phyloP scores from a whole-genome alignment of 768 basidiomycete species.

The Porpolomopsis calyptriformis region DNA sequence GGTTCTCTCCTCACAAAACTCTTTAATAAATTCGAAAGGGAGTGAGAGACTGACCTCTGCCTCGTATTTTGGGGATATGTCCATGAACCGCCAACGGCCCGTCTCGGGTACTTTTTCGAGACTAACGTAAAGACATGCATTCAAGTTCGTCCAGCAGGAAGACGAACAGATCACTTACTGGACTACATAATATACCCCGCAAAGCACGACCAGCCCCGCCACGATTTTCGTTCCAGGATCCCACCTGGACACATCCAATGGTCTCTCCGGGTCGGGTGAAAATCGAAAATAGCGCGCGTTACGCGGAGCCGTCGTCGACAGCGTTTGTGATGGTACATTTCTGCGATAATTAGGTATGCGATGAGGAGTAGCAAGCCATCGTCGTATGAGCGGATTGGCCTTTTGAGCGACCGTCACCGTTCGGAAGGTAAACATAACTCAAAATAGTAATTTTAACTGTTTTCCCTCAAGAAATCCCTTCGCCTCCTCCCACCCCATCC shows the following conservation, averaged over 20 bases:
- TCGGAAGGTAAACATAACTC: no score
- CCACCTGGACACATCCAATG: slow-evolving; percentile 3
- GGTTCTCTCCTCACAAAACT: neutral
- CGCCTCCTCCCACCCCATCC: slow-evolving; percentile 62
- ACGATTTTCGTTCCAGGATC: neutral
- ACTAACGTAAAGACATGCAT: no score
- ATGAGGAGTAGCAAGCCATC: no score
- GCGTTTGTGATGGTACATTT: neutral
- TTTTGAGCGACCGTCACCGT: no score
- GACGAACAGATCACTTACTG: slow-evolving; percentile 21
- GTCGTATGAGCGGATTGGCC: no score
- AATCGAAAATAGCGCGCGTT: neutral
- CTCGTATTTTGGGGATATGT: slow-evolving; percentile 50
- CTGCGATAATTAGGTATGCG: neutral
- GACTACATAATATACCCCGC: slow-evolving; percentile 21
- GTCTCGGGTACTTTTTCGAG: slow-evolving; percentile 81
- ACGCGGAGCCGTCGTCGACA: neutral
- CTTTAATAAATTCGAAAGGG: neutral
- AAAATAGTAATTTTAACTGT: no score
- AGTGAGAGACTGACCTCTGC: slow-evolving; percentile 29
- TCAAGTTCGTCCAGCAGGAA: no score
- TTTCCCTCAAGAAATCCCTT: slow-evolving; percentile 22
- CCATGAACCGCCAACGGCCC: slow-evolving; percentile 84
- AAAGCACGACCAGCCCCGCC: slow-evolving; percentile 8
- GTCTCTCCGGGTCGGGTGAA: neutral